Conservation (phyloP, 2,329 filamentous ascomycete genomes). For the Ambrosiella cleistominuta region DNA sequence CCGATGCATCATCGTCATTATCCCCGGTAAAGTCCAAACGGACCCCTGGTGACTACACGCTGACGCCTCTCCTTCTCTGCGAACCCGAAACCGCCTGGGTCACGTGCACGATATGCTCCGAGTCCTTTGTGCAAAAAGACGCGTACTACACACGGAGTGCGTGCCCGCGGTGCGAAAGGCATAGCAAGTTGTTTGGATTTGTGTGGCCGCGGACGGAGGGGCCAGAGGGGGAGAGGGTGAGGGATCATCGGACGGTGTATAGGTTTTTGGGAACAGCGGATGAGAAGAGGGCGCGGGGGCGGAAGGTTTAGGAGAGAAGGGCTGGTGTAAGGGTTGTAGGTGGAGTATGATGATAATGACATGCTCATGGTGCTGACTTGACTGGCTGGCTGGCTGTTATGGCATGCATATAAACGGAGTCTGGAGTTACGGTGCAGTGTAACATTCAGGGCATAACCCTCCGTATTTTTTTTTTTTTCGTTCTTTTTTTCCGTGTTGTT, state of each 20-base stretch:
- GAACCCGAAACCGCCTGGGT: constrained; percentile 70
- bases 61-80: constrained; percentile 58
- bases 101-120: constrained; percentile 67
- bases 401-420: background rate
- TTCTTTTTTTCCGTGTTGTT: background rate
- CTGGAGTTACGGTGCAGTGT: background rate
- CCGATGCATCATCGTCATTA: no score
- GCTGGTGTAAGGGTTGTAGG: background rate
- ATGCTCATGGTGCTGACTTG: no score
- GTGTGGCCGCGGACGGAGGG: constrained; percentile 90
- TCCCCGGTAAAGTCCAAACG: constrained; percentile 22
- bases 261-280: constrained; percentile 61
- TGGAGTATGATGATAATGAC: background rate
- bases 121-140: constrained; percentile 72
- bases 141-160: constrained; percentile 72
- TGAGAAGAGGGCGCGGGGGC: constrained; percentile 38
- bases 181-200: constrained; percentile 89
- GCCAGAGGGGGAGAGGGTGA: constrained; percentile 50
- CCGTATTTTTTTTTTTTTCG: background rate
- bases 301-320: constrained; percentile 6
- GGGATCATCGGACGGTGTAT: constrained; percentile 77
- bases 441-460: background rate
- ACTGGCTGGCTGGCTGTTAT: no score
- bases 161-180: constrained; percentile 84
- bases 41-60: constrained; percentile 61